These are phyloP conservation scores for Pterula multifida DNA, from an alignment of 1,284 basidiomycete genomes.

Conservation along the genomic window DNA sequence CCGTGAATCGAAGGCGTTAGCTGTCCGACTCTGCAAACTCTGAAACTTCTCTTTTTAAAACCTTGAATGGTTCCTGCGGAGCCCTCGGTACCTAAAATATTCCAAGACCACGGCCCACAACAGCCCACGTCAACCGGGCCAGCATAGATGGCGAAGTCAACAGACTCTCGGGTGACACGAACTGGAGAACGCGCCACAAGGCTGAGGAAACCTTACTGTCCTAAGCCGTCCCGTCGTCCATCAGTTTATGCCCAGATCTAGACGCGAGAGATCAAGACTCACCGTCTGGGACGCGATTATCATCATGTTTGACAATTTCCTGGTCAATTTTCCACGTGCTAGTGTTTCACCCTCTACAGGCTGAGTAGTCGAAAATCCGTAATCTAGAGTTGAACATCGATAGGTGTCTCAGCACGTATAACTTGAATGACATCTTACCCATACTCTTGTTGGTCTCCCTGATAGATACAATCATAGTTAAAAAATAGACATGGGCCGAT, in stretches of 20 bases:
- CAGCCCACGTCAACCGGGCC: no score
- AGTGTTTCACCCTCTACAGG: not conserved
- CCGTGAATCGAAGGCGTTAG: no score
- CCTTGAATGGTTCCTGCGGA: no score
- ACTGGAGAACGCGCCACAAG: not conserved
- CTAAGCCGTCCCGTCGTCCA: not conserved
- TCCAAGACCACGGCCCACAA: no score
- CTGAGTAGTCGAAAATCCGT: not conserved
- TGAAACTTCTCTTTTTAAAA: no score
- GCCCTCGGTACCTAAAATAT: no score
- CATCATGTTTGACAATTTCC: not conserved
- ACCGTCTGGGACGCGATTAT: not conserved
- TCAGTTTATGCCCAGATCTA: not conserved
- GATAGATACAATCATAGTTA: not conserved
- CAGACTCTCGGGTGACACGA: no score
- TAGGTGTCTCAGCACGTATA: not conserved
- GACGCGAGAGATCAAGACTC: not conserved
- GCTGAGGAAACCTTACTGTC: not conserved
- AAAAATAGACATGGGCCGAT: not conserved
- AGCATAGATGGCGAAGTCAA: no score
- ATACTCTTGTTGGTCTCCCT: not conserved
- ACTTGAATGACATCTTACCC: not conserved
- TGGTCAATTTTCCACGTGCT: not conserved
- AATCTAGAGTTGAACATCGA: not conserved
- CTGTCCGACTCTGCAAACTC: no score